Conservation (phyloP, 768 basidiomycete species). For the Psilocybe sp. region DNA sequence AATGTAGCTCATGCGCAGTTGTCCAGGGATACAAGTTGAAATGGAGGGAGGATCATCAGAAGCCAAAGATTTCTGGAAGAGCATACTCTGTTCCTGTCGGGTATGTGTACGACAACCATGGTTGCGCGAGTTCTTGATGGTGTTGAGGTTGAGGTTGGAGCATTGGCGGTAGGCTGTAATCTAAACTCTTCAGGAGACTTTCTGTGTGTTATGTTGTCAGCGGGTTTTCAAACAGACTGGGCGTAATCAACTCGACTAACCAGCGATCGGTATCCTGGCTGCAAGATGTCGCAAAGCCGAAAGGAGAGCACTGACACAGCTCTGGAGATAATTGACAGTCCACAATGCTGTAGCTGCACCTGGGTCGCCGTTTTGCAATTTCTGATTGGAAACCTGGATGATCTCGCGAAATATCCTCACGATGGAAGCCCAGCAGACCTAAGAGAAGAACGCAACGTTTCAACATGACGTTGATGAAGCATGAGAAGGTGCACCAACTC, state of each 20-base stretch:
- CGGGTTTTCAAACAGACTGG: not conserved
- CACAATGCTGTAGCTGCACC: constrained; percentile 12
- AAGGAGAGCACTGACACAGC: constrained; percentile 14
- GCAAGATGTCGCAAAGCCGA: constrained; percentile 16
- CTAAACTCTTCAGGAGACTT: no score
- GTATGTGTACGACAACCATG: no score
- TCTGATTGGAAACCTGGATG: constrained; percentile 14
- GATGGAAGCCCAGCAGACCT: constrained; percentile 27
- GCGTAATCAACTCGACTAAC: constrained; percentile 4
- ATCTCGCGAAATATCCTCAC: constrained; percentile 19
- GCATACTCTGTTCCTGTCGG: no score
- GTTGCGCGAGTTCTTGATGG: no score
- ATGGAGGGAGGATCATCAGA: no score
- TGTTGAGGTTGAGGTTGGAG: no score
- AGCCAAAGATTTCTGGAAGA: no score
- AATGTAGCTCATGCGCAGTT: no score
- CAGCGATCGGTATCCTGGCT: constrained; percentile 15
- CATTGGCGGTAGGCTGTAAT: no score
- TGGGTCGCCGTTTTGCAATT: constrained; percentile 6
- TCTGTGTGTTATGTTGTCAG: not conserved
- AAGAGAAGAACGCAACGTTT: not conserved
- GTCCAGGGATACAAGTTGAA: no score
- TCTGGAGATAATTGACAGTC: constrained; percentile 17
- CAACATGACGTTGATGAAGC: not conserved
- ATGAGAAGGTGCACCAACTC: constrained; percentile 20